Evolutionary conservation across 202 grass and related monocot species (phyloP).

Genomic region (Schoenoplectus triqueter): DNA sequence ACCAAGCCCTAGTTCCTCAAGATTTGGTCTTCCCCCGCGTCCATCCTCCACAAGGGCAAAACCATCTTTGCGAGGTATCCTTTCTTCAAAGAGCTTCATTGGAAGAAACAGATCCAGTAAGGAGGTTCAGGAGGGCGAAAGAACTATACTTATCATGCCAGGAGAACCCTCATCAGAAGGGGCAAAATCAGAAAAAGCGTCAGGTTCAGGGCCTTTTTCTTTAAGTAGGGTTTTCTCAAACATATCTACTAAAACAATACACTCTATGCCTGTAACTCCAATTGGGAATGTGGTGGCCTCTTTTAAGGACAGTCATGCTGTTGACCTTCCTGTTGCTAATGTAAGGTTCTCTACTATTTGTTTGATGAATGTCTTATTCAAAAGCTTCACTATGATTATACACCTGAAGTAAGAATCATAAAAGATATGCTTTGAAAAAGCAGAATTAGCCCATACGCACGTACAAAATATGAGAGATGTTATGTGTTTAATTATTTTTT

Average conservation of each 20-base stretch:
- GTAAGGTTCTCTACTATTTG: conserved; percentile 40
- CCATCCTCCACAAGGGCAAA: conserved; percentile 79
- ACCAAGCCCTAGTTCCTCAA: conserved; percentile 61
- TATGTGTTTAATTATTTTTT: not conserved
- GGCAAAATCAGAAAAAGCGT: conserved; percentile 54
- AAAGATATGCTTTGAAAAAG: not conserved
- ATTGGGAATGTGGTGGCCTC: conserved; percentile 42
- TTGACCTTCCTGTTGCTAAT: conserved; percentile 43
- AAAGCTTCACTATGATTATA: not conserved
- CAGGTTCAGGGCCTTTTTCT: conserved; percentile 59
- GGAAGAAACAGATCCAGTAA: conserved; percentile 48
- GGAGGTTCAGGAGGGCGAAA: conserved; percentile 57
- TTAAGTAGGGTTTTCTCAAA: conserved; percentile 83
- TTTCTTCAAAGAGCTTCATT: conserved; percentile 64
- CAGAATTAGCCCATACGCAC: conserved; percentile 10
- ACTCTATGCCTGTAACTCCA: conserved; percentile 94
- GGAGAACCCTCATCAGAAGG: conserved; percentile 63
- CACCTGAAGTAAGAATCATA: conserved; percentile 17
- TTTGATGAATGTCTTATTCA: not conserved
- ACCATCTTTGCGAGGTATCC: conserved; percentile 70
- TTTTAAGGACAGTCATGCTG: conserved; percentile 43
- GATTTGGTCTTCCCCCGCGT: conserved; percentile 68
- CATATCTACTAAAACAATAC: conserved; percentile 61
- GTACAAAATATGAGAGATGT: not conserved
- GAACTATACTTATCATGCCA: conserved; percentile 63